phyloP scores from a whole-genome alignment of 2,329 filamentous ascomycete genomes.

The Dactylellina drechsleri region DNA sequence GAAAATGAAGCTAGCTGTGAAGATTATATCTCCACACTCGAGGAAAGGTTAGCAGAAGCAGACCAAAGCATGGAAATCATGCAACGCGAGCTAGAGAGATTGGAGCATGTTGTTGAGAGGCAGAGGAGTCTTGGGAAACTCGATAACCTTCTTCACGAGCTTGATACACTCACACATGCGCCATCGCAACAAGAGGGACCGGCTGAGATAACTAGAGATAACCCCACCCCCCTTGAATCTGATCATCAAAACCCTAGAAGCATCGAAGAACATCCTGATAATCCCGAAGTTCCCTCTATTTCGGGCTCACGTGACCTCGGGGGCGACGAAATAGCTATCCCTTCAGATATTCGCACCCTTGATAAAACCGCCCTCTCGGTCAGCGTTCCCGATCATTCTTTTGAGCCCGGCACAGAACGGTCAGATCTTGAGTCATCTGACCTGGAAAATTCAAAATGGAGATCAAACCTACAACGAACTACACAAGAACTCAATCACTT shows the following conservation, averaged over 20 bases:
- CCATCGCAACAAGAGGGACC: slow-evolving; percentile 60
- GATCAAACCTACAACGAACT: slow-evolving; percentile 45
- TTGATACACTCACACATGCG: slow-evolving; percentile 77
- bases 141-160: slow-evolving; percentile 88
- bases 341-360: background rate
- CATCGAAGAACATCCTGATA: background rate
- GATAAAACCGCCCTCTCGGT: background rate
- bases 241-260: background rate
- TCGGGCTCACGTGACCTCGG: background rate
- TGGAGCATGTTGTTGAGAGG: slow-evolving; percentile 94
- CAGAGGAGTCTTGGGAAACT: slow-evolving; percentile 94
- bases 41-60: slow-evolving; percentile 92
- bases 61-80: slow-evolving; percentile 96
- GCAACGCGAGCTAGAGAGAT: slow-evolving; percentile 92
- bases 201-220: background rate
- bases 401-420: background rate
- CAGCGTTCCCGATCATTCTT: background rate
- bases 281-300: background rate
- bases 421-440: slow-evolving; percentile 10
- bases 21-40: slow-evolving; percentile 95
- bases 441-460: slow-evolving; percentile 28
- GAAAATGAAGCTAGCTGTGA: slow-evolving; percentile 92
- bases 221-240: background rate
- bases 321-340: background rate
- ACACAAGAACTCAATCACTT: slow-evolving; percentile 84